Conservation (phyloP, 2,329 filamentous ascomycete species). For the Grosmannia huntii region DNA sequence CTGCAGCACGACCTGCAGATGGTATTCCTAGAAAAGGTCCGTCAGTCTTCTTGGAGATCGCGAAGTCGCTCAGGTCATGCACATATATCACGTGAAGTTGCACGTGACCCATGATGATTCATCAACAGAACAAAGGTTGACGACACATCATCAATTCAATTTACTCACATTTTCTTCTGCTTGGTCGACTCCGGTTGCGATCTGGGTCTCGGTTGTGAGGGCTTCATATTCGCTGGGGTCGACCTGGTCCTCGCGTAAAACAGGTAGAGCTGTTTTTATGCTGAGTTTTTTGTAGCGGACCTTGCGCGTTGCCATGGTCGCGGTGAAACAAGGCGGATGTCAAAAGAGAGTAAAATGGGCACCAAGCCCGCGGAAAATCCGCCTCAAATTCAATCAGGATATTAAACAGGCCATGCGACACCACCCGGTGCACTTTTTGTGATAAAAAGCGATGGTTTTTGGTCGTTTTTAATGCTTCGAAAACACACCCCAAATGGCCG, state of each 20-base stretch:
- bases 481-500: neutral
- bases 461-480: conserved; percentile 39
- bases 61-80: neutral
- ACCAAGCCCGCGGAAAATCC: conserved; percentile 40
- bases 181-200: conserved; percentile 94
- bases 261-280: conserved; percentile 74
- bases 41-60: conserved; percentile 14
- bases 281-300: conserved; percentile 84
- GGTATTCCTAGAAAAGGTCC: conserved; percentile 59
- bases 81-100: conserved; percentile 27
- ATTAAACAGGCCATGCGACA: conserved; percentile 46
- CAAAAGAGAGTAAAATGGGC: conserved; percentile 12
- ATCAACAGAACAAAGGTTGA: conserved; percentile 8
- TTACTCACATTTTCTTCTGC: conserved; percentile 88
- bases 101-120: neutral
- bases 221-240: conserved; percentile 78
- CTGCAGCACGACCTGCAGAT: conserved; percentile 71
- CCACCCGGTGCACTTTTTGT: conserved; percentile 35
- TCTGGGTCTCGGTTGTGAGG: conserved; percentile 69
- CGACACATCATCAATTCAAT: conserved; percentile 11
- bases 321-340: conserved; percentile 18
- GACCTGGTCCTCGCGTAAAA: conserved; percentile 84
- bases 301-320: conserved; percentile 50
- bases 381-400: conserved; percentile 49
- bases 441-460: conserved; percentile 39